Percentiles rank a stretch among this genome's conserved stretches.
Evolutionary conservation across 2,329 filamentous ascomycete genomes (phyloP).

Genomic region (Fusarium sp.): DNA sequence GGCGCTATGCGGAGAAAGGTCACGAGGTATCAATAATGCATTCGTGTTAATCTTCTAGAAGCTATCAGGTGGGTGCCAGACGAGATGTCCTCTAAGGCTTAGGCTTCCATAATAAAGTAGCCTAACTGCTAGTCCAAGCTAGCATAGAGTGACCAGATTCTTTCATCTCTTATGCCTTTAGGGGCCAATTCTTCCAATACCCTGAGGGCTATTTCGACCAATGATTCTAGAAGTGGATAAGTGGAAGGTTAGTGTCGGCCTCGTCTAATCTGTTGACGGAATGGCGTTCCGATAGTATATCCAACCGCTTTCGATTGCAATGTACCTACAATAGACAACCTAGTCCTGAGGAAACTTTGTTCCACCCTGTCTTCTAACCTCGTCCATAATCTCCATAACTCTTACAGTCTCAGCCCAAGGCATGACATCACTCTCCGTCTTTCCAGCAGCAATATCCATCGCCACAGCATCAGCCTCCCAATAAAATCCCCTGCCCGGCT

Average conservation of each 20-base stretch:
- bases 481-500: conserved; percentile 53
- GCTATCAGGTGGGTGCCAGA: neutral
- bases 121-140: too few relatives aligned
- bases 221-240: neutral
- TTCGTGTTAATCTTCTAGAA: conserved; percentile 14
- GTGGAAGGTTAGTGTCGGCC: conserved; percentile 8
- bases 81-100: too few relatives aligned
- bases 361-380: conserved; percentile 53
- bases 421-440: conserved; percentile 54
- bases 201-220: neutral
- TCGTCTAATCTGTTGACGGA: conserved; percentile 22
- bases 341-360: conserved; percentile 47
- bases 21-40: conserved; percentile 28
- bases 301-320: too few relatives aligned
- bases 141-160: too few relatives aligned
- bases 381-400: conserved; percentile 60
- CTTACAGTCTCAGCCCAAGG: conserved; percentile 59
- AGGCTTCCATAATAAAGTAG: too few relatives aligned
- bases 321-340: too few relatives aligned
- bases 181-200: too few relatives aligned
- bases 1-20: conserved; percentile 26
- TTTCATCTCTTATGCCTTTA: too few relatives aligned
- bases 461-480: conserved; percentile 60
- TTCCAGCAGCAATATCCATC: conserved; percentile 52
- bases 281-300: conserved; percentile 19